A percentile compares a stretch with the other conserved stretches of the same genome.
These are phyloP conservation scores for Mortierella sp. DNA, from an alignment of 371 early-diverging fungal genomes.

Conservation along the genomic window DNA sequence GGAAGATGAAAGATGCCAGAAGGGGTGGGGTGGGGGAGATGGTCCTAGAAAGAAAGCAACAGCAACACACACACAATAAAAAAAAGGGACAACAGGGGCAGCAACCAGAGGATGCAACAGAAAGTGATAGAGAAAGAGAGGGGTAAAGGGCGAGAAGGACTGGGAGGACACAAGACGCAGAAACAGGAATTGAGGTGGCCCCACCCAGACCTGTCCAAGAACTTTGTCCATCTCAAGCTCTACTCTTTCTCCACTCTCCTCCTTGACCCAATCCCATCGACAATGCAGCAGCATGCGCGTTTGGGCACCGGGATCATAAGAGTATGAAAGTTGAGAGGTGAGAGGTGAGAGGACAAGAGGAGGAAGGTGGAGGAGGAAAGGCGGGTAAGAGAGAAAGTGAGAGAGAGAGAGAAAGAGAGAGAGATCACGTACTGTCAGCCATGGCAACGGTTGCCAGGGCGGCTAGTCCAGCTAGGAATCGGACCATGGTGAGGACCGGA, in stretches of 20 bases:
- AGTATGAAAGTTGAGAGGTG: neutral
- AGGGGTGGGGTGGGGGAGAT: neutral
- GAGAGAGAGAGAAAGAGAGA: neutral
- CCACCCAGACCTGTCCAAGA: too few relatives aligned
- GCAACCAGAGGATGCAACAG: neutral
- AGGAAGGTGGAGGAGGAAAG: neutral
- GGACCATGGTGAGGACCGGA: conserved; percentile 24
- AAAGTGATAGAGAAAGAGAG: neutral
- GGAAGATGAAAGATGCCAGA: neutral
- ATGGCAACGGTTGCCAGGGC: conserved; percentile 36
- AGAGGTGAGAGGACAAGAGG: neutral
- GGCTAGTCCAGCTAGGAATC: conserved; percentile 32
- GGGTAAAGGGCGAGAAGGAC: neutral
- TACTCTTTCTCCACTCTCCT: too few relatives aligned
- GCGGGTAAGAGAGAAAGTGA: neutral
- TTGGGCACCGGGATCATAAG: neutral
- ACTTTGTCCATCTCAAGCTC: too few relatives aligned
- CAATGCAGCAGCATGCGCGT: too few relatives aligned
- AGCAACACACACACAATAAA: neutral
- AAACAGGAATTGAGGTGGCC: too few relatives aligned
- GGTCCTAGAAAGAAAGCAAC: neutral
- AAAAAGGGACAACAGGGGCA: neutral
- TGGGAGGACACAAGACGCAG: neutral
- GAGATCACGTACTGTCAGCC: conserved; percentile 41
- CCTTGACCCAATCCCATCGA: too few relatives aligned